Base-by-base conservation (phyloP, 805 yeast species). In the Zygoascus bituminiphila region DNA sequence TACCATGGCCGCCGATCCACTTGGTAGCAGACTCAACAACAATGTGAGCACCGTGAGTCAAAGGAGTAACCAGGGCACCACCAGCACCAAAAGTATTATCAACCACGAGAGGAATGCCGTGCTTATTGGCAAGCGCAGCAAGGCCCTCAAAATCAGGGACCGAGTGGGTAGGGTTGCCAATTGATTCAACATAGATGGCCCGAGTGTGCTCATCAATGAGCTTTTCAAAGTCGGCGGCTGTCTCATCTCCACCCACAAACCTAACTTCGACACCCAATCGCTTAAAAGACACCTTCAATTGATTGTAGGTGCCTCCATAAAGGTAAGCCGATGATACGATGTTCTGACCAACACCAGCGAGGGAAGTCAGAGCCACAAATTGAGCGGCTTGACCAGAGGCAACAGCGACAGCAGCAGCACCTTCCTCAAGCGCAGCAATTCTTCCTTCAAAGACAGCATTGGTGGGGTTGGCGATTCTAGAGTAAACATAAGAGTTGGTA, bases 41-140 rank as follows among this genome's bases (percentile, higher is more conserved):
- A 56, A 89, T 83, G 65, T 89, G 96, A 42, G 88, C 97, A 56
- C 97, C 97, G 61, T 78, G 84, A 53, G 84, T 84, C 57, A 89
- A 69, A 53, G 98, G 98, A 56, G 77, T 80, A 51, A 86, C 78
- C 59, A 85, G 77, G 72, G 70, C 88, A 44, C 97, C 97, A 68
- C 95, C 97, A 40, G 96, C 96, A 63, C 96, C 98, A 60, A 89
- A 89, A 17, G 98, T 89, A 78, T 89, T 89, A 70, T 89, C 98
- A 42, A 85, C 96, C 45, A 89, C 91, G 42, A 91, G 80, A 45
- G 96, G 95, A 44, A 88, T 73, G 52, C 96, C 96, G 56, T 84
- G 76, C 51, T 82, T 78, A 67, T 88, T 96, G 47, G 95, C 95
- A 45, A 85, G 72, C 26, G 75, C 81, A 42, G 77, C 77, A 54